Base-by-base conservation (phyloP, 129 eudicot species). In the Helichrysum umbraculigerum region DNA sequence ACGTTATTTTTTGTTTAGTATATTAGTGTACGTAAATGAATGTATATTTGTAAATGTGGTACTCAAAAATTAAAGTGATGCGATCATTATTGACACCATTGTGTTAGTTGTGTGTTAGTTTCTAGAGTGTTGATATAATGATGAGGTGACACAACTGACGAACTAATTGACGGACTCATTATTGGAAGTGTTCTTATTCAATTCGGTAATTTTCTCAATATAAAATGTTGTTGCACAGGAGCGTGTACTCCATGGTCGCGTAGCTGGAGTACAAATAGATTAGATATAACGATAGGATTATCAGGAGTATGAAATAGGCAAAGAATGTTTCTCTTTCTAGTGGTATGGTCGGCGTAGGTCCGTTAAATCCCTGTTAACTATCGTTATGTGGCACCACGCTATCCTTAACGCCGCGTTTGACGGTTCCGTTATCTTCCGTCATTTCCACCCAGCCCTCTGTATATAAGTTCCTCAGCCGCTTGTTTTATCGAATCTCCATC, bases 221-320 rank as follows among this genome's bases (percentile, higher is more conserved):
- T n/a, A 59, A 19, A 14, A 59, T 11, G 68, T 8, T 51, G 58
- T 3, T 57, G 20, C 6, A 58, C 63, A 19, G 19, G 41, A 42
- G 62, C 66, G 77, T 63, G 72, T 32, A 33, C 28, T 37, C 6
- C 30, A 4, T 41, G 60, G 61, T 65, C 68, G 67, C 68, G 72
- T 56, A 9, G 16, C 7, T 51, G 12, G 42, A 54, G 3, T 68
- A 68, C 59, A 68, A 29, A 7, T 51, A 33, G 12, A 51, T 25
- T 25, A 25, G 28, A 25, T 25, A 51, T 44, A 34, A 15, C 9
- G 16, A 67, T 25, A 25, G 28, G 28, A 25, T 25, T 35, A n/a
- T n/a, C n/a, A 76, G 16, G 37, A 25, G 70, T 80, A 41, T 73
- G 79, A 80, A 80, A 80, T 6, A 74, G 83, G 76, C 83, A 80